Percentiles rank a stretch among this genome's conserved stretches.
phyloP scores from a whole-genome alignment of 805 yeast genomes.

The Candida quercuum region DNA sequence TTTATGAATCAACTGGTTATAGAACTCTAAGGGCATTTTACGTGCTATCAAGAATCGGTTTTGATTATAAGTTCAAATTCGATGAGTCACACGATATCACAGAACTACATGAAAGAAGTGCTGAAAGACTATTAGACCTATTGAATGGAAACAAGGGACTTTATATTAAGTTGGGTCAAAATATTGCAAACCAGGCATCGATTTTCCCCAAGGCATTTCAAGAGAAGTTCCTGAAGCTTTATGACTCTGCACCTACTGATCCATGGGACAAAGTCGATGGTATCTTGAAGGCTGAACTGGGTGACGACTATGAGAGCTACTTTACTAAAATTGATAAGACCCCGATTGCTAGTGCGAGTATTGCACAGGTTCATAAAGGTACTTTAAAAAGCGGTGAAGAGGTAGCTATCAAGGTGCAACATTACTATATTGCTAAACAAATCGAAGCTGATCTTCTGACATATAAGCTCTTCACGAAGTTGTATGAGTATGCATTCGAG shows the following conservation, averaged over 20 bases:
- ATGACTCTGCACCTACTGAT: conserved; percentile 66
- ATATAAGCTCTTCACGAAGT: conserved; percentile 43
- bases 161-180: conserved; percentile 75
- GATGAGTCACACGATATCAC: conserved; percentile 40
- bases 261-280: conserved; percentile 41
- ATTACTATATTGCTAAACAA: conserved; percentile 55
- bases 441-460: conserved; percentile 56
- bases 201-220: conserved; percentile 64
- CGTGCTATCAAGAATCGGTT: conserved; percentile 44
- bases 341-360: conserved; percentile 72
- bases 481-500: conserved; percentile 55
- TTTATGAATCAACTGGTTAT: conserved; percentile 43
- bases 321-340: conserved; percentile 43
- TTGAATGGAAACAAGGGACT: conserved; percentile 48
- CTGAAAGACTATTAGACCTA: conserved; percentile 43
- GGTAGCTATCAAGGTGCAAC: conserved; percentile 68
- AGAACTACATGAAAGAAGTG: conserved; percentile 53
- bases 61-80: conserved; percentile 55
- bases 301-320: conserved; percentile 32
- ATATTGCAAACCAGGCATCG: conserved; percentile 69
- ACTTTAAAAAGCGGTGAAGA: conserved; percentile 37
- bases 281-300: conserved; percentile 35
- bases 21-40: conserved; percentile 50
- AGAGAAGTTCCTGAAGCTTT: conserved; percentile 48
- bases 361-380: conserved; percentile 67